Evolutionary conservation across 371 early-diverging fungal species (phyloP).

Genomic region (Lichtheimia corymbifera): DNA sequence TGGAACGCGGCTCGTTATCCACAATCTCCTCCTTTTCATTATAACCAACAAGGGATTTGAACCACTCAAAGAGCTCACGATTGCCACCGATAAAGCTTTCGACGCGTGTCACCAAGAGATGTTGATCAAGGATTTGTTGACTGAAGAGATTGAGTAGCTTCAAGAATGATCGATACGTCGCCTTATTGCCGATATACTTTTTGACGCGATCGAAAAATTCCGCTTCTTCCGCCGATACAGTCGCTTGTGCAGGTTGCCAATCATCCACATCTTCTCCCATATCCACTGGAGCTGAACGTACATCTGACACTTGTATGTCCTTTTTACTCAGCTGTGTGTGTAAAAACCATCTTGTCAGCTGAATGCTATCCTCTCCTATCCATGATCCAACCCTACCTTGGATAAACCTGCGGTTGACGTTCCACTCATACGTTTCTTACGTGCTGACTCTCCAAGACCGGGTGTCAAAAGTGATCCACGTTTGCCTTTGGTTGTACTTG

Average conservation of each 20-base stretch:
- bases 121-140: slow-evolving; percentile 88
- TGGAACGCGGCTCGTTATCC: slow-evolving; percentile 36
- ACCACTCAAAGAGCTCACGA: slow-evolving; percentile 85
- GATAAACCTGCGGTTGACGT: slow-evolving; percentile 4
- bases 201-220: slow-evolving; percentile 91
- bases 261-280: slow-evolving; percentile 14
- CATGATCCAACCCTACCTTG: slow-evolving; percentile 7
- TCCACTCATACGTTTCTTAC: slow-evolving; percentile 11
- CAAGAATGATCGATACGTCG: slow-evolving; percentile 91
- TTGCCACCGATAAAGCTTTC: slow-evolving; percentile 74
- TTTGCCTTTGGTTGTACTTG: slow-evolving; percentile 3
- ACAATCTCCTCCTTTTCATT: slow-evolving; percentile 57
- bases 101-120: slow-evolving; percentile 81
- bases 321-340: background rate
- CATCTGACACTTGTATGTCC: slow-evolving; percentile 19
- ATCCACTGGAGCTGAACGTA: slow-evolving; percentile 13
- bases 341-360: background rate
- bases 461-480: slow-evolving; percentile 15
- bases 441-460: slow-evolving; percentile 2
- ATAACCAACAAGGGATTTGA: slow-evolving; percentile 92
- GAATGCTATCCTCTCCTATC: background rate
- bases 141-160: slow-evolving; percentile 93
- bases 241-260: slow-evolving; percentile 12
- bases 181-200: slow-evolving; percentile 74
- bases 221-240: slow-evolving; percentile 69